phyloP scores from a whole-genome alignment of 1,284 basidiomycete species.

The Heliocybe sulcata region DNA sequence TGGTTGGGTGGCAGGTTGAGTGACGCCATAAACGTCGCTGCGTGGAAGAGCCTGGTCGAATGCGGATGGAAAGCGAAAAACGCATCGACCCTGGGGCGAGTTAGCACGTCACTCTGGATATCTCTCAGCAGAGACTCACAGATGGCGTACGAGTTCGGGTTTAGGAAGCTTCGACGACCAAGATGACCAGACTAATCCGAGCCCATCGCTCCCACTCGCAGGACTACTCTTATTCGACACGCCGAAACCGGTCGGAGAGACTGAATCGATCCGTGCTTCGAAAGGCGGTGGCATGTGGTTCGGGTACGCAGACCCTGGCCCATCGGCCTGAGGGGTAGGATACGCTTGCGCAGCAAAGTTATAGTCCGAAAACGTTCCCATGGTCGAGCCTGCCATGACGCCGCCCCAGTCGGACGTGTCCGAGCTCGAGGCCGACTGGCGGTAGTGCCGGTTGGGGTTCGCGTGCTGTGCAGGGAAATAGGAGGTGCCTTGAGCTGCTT shows the following conservation, averaged over 20 bases:
- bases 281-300: not conserved
- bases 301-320: not conserved
- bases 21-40: conserved; percentile 53
- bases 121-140: conserved; percentile 33
- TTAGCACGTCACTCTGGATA: conserved; percentile 3
- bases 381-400: not conserved
- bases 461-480: not conserved
- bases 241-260: not conserved
- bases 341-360: not conserved
- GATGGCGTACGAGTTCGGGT: conserved; percentile 52
- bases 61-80: conserved; percentile 72
- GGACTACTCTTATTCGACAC: not conserved
- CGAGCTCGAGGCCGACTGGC: not conserved
- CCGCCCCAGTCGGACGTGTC: not conserved
- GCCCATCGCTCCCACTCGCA: not conserved
- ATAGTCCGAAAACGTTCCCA: not conserved
- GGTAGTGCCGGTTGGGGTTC: not conserved
- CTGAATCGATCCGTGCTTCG: not conserved
- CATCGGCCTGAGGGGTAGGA: not conserved
- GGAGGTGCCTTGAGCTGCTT: not conserved
- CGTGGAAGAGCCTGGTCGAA: conserved; percentile 58
- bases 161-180: conserved; percentile 61
- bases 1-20: conserved; percentile 59
- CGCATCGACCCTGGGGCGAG: conserved; percentile 46
- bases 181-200: conserved; percentile 36